Evolutionary conservation across 768 basidiomycete species (phyloP), one percentile per base, ranked within the genome.

Genomic region (Cyclocybe cylindracea): DNA sequence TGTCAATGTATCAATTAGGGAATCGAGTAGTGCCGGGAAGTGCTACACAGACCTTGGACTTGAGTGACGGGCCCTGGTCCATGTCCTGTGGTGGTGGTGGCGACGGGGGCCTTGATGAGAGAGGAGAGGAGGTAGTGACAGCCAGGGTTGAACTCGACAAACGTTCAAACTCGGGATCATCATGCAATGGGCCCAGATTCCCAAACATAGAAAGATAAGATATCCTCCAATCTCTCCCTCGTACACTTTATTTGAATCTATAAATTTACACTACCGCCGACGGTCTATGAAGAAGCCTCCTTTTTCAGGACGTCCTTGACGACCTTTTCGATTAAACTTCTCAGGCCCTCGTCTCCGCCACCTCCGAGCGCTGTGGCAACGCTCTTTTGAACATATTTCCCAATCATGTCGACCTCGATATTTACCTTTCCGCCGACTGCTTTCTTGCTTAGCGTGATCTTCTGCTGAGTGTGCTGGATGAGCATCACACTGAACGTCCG

Each of bases 391-490:
- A 95, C 90, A 57, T 91, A 94, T 69, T 96, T 96, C 11, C 91
- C 94, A 14, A 95, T 85, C 84, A 94, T 92, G 66, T 97, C 94
- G 39, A 88, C 94, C 73, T 99, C 97, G 53, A 99, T 81, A 64
- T 99, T 99, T 46, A 98, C 94, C 61, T 79, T 88, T 42, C 82
- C 81, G 0, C 94, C 95, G 1, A 89, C 66, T 2, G 61, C 58
- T 69, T 98, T 99, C 54, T 71, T 78, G 36, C 80, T 79, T 46
- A 99, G 76, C 2, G 91, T 87, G 51, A 98, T 87, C 70, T 87
- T 93, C 61, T 85, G 73, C 65, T 97, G 96, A 9, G 93, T 95
- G 70, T 98, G 95, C 60, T 83, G 83, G 70, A 99, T 95, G 58
- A 99, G 82, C 95, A 98, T 98, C 46, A 99, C 80, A 33, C 86